Evolutionary conservation across 1,284 basidiomycete genomes (phyloP).

Genomic region (Papiliotrema fonsecae): DNA sequence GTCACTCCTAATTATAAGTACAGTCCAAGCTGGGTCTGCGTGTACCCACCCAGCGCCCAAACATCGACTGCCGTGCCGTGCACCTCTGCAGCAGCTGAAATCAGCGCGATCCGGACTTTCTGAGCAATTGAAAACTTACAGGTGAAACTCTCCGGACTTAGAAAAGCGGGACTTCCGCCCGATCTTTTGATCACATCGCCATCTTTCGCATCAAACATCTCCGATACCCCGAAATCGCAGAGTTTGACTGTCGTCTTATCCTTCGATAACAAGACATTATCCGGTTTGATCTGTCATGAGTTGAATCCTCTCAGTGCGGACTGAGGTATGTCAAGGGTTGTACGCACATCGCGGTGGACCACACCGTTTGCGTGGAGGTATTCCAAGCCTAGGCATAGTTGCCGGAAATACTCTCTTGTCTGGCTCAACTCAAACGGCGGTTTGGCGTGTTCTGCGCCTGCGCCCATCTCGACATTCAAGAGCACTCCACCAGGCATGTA

Average conservation of each 20-base stretch:
- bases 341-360: conserved; percentile 51
- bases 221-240: conserved; percentile 57
- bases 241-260: conserved; percentile 53
- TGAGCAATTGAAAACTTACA: conserved; percentile 25
- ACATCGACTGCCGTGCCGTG: conserved; percentile 54
- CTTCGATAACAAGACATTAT: conserved; percentile 54
- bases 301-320: conserved; percentile 1
- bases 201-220: conserved; percentile 51
- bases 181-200: conserved; percentile 50
- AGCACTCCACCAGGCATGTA: conserved; percentile 53
- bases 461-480: conserved; percentile 48
- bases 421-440: conserved; percentile 30
- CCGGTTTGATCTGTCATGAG: conserved; percentile 52
- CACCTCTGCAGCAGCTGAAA: conserved; percentile 23
- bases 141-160: conserved; percentile 52
- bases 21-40: too few relatives aligned
- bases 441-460: conserved; percentile 38
- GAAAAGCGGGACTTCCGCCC: conserved; percentile 55
- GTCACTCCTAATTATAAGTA: too few relatives aligned
- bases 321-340: not conserved
- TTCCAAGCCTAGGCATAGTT: conserved; percentile 53
- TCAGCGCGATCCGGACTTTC: not conserved
- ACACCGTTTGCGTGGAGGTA: conserved; percentile 56
- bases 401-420: conserved; percentile 51
- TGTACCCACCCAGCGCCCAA: conserved; percentile 52